Conservation (phyloP, 192 early-diverging fungal genomes). For the Mortierella claussenii region DNA sequence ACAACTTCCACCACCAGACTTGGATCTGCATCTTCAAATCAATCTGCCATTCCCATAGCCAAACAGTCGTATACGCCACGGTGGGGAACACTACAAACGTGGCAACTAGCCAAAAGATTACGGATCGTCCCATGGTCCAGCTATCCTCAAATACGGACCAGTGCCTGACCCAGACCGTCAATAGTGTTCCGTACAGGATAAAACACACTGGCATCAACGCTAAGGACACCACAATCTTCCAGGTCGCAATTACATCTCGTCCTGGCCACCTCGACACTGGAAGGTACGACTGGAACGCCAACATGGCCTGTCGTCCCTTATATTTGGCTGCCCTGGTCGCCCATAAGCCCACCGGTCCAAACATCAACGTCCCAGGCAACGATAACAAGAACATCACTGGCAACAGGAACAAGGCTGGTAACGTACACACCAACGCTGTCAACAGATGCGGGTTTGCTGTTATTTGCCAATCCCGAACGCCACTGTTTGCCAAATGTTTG, state of each 20-base stretch:
- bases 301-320: slow-evolving; percentile 55
- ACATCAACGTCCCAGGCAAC: slow-evolving; percentile 50
- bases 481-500: slow-evolving; percentile 20
- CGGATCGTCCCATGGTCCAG: slow-evolving; percentile 26
- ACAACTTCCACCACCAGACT: slow-evolving; percentile 51
- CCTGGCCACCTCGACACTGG: slow-evolving; percentile 59
- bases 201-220: slow-evolving; percentile 50
- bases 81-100: slow-evolving; percentile 32
- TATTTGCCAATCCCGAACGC: slow-evolving; percentile 38
- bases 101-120: slow-evolving; percentile 24
- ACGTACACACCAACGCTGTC: slow-evolving; percentile 20
- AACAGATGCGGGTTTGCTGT: slow-evolving; percentile 42
- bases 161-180: slow-evolving; percentile 16
- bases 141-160: slow-evolving; percentile 5
- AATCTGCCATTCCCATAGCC: slow-evolving; percentile 53
- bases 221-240: slow-evolving; percentile 55
- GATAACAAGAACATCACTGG: slow-evolving; percentile 35
- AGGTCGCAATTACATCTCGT: slow-evolving; percentile 58
- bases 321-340: slow-evolving; percentile 52
- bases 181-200: slow-evolving; percentile 27
- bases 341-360: slow-evolving; percentile 45
- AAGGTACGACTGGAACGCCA: slow-evolving; percentile 55
- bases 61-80: slow-evolving; percentile 34
- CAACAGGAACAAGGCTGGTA: slow-evolving; percentile 40
- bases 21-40: slow-evolving; percentile 46